phyloP scores from a whole-genome alignment of 257 asterid genomes.

The Solanum paucissectum region DNA sequence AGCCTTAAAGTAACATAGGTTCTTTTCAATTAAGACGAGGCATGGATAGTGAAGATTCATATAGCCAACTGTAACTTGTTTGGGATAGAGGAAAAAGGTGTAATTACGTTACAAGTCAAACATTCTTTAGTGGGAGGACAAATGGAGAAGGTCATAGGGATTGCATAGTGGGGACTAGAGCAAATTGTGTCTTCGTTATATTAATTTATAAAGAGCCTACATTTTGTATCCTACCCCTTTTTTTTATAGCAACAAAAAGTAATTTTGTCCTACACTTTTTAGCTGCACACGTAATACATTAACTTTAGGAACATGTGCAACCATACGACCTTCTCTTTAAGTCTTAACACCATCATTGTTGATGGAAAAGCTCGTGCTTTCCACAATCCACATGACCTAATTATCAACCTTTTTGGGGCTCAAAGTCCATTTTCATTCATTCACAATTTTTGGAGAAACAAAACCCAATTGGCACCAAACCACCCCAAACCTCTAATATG shows the following conservation, averaged over 20 bases:
- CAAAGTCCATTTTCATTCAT: neutral
- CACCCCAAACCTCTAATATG: neutral
- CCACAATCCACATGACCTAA: neutral
- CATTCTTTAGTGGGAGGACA: neutral
- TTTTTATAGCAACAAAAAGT: neutral
- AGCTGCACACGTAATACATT: neutral
- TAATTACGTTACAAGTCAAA: neutral
- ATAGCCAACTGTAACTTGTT: neutral
- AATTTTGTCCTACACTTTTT: neutral
- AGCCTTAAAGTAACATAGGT: neutral
- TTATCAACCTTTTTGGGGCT: neutral
- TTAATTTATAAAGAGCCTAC: neutral
- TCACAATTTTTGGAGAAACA: neutral
- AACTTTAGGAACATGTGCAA: neutral
- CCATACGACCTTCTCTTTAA: neutral
- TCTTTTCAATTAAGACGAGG: neutral
- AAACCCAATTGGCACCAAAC: neutral
- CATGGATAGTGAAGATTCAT: neutral
- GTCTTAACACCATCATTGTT: neutral
- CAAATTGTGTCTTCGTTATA: neutral
- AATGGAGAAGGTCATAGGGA: neutral
- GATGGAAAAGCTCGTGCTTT: neutral
- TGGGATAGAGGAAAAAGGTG: neutral
- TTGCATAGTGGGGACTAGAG: neutral
- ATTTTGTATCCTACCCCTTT: neutral